Evolutionary conservation across 2,329 filamentous ascomycete species (phyloP).

Genomic region (Fusarium beomiforme): DNA sequence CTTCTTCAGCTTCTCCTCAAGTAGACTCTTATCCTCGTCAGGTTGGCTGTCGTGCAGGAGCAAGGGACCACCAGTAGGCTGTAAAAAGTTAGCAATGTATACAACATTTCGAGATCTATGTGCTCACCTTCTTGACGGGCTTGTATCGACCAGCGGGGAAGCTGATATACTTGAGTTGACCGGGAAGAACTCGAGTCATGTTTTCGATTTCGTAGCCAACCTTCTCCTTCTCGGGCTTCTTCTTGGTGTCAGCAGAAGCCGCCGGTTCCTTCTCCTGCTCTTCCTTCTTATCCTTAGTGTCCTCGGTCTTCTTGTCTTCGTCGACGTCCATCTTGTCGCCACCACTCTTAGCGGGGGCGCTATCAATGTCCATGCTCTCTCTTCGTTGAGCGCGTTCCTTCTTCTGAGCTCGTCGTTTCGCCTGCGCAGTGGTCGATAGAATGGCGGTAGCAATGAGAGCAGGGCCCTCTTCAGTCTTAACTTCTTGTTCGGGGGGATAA

Average conservation of each 20-base stretch:
- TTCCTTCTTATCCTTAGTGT: conserved; percentile 70
- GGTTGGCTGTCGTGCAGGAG: conserved; percentile 88
- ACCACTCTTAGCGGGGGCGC: conserved; percentile 67
- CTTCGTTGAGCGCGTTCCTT: conserved; percentile 90
- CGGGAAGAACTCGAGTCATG: conserved; percentile 93
- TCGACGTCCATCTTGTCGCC: conserved; percentile 92
- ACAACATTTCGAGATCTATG: neutral
- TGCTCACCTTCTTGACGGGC: conserved; percentile 83
- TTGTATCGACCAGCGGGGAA: conserved; percentile 91
- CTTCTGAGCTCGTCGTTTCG: conserved; percentile 92
- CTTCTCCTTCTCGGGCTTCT: conserved; percentile 96
- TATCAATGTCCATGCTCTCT: conserved; percentile 96
- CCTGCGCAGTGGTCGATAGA: conserved; percentile 94
- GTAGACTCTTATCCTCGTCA: conserved; percentile 78
- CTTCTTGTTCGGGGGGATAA: conserved; percentile 95
- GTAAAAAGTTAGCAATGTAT: conserved; percentile 37
- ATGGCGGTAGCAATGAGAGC: conserved; percentile 96
- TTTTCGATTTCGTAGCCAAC: conserved; percentile 95
- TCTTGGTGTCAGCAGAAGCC: conserved; percentile 72
- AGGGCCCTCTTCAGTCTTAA: conserved; percentile 92
- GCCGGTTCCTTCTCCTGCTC: conserved; percentile 68
- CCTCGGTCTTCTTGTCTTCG: conserved; percentile 65
- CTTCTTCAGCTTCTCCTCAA: conserved; percentile 95
- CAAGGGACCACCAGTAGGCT: conserved; percentile 94
- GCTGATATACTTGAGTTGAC: conserved; percentile 94